These are phyloP conservation scores for Lactarius deliciosus DNA, from an alignment of 768 basidiomycete species.

Conservation along the genomic window DNA sequence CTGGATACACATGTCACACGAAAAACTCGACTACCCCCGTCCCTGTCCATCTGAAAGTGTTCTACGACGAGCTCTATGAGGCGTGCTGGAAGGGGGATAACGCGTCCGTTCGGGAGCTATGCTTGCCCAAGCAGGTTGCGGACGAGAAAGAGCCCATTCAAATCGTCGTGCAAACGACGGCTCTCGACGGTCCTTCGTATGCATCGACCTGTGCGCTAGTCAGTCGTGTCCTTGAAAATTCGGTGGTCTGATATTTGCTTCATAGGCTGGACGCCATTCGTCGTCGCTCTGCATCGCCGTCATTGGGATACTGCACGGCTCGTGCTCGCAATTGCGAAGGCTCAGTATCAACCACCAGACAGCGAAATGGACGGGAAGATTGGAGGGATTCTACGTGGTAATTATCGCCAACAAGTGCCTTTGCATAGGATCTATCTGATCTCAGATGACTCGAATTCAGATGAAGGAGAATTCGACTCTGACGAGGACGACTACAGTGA, in stretches of 20 bases:
- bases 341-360: constrained; percentile 50
- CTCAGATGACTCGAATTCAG: constrained; percentile 17
- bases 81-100: constrained; percentile 56
- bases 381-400: constrained; percentile 19
- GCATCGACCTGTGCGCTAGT: constrained; percentile 16
- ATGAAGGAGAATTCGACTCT: constrained; percentile 37
- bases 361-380: constrained; percentile 33
- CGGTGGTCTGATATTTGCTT: constrained; percentile 5
- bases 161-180: constrained; percentile 42
- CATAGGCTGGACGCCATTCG: constrained; percentile 51
- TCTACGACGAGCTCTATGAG: constrained; percentile 57
- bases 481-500: constrained; percentile 32
- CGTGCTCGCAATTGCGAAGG: constrained; percentile 54
- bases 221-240: neutral
- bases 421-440: neutral
- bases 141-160: constrained; percentile 40
- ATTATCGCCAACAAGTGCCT: constrained; percentile 39
- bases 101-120: constrained; percentile 50
- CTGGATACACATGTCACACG: constrained; percentile 34
- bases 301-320: constrained; percentile 60
- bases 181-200: constrained; percentile 24
- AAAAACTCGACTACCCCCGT: constrained; percentile 31
- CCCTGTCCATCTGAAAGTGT: constrained; percentile 37
- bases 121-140: constrained; percentile 44
- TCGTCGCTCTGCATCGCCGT: constrained; percentile 48